Percentiles rank a stretch among this genome's conserved stretches.
phyloP scores from a whole-genome alignment of 139 green algal genomes.

The Pleodorina starrii region DNA sequence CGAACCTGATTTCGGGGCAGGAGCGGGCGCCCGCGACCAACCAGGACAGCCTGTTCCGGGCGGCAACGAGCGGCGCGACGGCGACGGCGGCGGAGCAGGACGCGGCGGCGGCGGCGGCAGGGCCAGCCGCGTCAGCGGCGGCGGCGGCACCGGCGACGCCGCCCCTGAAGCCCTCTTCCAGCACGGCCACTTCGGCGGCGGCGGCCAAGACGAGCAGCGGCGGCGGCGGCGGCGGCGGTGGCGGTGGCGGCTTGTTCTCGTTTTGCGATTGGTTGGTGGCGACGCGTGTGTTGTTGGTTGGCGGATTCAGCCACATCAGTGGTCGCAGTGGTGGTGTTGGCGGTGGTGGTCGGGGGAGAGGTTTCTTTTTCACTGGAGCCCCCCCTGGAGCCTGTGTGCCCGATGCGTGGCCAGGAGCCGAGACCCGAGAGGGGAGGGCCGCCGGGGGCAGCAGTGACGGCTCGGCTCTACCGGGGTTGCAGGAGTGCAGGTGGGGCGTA shows the following conservation, averaged over 20 bases:
- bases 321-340: background rate
- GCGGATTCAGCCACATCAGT: too few species aligned
- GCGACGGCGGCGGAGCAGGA: background rate
- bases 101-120: background rate
- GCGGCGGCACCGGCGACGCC: background rate
- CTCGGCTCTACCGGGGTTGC: too few species aligned
- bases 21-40: background rate
- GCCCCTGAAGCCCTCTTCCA: background rate
- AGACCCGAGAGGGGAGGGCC: too few species aligned
- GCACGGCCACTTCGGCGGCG: too few species aligned
- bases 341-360: background rate
- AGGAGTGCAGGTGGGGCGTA: too few species aligned
- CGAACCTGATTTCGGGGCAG: background rate
- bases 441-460: too few species aligned
- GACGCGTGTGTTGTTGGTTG: too few species aligned
- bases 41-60: background rate
- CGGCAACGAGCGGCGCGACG: background rate
- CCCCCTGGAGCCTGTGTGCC: too few species aligned
- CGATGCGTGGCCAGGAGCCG: too few species aligned
- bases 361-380: background rate
- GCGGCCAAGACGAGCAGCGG: background rate
- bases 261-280: too few species aligned
- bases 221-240: background rate
- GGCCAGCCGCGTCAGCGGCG: background rate
- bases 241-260: too few species aligned